Conservation (phyloP, 2,329 filamentous ascomycete genomes). For the Cladosporium velox region DNA sequence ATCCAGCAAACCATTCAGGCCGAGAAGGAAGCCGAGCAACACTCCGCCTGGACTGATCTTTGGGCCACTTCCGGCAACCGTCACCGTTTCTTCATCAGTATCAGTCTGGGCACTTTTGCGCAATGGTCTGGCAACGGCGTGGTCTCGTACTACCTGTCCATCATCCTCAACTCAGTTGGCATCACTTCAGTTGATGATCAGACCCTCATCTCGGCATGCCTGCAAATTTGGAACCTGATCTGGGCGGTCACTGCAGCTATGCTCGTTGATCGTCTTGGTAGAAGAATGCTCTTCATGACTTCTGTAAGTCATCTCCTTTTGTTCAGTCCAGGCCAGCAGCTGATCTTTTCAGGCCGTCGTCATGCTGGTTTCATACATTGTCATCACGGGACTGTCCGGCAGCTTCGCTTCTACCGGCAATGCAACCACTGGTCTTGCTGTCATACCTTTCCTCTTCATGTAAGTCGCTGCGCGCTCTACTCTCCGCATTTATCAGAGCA, state of each 20-base stretch:
- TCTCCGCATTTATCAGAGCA: not conserved
- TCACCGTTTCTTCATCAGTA: conserved; percentile 42
- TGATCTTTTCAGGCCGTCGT: conserved; percentile 28
- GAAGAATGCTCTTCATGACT: conserved; percentile 47
- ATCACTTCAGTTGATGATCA: conserved; percentile 4
- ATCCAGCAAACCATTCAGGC: conserved; percentile 22
- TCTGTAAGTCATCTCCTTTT: conserved; percentile 42
- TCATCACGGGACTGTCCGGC: not conserved
- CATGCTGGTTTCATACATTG: conserved; percentile 13
- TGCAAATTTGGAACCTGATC: conserved; percentile 25
- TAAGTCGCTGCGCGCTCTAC: not conserved
- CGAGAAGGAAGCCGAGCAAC: conserved; percentile 12
- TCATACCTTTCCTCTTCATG: conserved; percentile 16
- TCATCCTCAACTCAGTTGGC: conserved; percentile 22
- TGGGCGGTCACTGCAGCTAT: conserved; percentile 42
- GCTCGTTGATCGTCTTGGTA: conserved; percentile 44
- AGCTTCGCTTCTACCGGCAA: conserved; percentile 1
- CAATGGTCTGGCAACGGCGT: conserved; percentile 18
- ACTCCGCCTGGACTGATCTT: conserved; percentile 8
- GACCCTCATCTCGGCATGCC: conserved; percentile 6
- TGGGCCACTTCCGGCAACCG: conserved; percentile 14
- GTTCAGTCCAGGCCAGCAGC: conserved; percentile 36
- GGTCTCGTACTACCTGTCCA: conserved; percentile 27
- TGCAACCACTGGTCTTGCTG: not conserved
- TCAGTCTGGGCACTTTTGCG: conserved; percentile 33